Percentiles rank a stretch among this genome's conserved stretches.
These are phyloP conservation scores for Echites panduratus DNA, from an alignment of 257 asterid genomes.

Conservation along the genomic window DNA sequence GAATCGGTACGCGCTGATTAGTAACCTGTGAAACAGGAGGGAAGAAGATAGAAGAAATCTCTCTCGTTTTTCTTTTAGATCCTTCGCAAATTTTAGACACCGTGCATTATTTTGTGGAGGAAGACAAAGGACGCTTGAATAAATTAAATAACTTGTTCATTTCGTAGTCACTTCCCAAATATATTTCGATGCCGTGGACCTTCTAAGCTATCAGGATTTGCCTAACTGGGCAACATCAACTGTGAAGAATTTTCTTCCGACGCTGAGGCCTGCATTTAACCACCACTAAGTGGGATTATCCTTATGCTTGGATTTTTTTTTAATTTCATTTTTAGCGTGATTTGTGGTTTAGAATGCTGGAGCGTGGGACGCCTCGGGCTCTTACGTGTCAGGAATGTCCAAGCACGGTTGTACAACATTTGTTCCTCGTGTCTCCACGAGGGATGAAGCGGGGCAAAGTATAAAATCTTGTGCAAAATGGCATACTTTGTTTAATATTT, in stretches of 20 bases:
- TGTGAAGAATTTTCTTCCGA: constrained; percentile 7
- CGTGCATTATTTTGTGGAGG: constrained; percentile 50
- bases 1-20: background rate
- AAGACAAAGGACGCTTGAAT: constrained; percentile 17
- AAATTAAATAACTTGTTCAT: background rate
- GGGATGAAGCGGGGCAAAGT: constrained; percentile 13
- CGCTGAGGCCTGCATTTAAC: constrained; percentile 2
- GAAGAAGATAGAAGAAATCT: constrained; percentile 1
- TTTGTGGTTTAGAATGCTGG: constrained; percentile 40
- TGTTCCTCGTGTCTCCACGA: constrained; percentile 26
- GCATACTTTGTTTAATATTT: no score
- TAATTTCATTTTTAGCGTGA: no score
- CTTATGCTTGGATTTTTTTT: constrained; percentile 3
- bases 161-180: background rate
- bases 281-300: constrained; percentile 29
- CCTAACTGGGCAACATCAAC: constrained; percentile 7
- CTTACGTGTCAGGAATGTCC: constrained; percentile 24
- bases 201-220: background rate
- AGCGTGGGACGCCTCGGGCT: constrained; percentile 25
- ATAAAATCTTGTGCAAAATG: no score
- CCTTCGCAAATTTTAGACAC: constrained; percentile 12
- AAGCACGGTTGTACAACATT: constrained; percentile 22
- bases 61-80: background rate
- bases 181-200: background rate
- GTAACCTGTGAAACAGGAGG: constrained; percentile 16